Evolutionary conservation across 371 early-diverging fungal species (phyloP).

Genomic region (Cokeromyces recurvatus): DNA sequence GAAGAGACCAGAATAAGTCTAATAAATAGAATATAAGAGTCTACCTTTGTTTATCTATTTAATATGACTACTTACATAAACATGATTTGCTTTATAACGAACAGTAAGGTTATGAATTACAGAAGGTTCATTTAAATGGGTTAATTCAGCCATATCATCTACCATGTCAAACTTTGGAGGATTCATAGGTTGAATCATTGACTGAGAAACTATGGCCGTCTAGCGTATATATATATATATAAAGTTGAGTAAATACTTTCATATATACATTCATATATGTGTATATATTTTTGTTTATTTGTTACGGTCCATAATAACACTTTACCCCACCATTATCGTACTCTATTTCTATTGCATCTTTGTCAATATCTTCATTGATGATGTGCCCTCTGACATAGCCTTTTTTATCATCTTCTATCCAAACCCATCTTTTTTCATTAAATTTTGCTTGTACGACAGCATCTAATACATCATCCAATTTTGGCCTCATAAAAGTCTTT

Average conservation of each 20-base stretch:
- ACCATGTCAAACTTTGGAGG: conserved; percentile 98
- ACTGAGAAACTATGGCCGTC: conserved; percentile 4
- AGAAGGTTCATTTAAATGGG: conserved; percentile 97
- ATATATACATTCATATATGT: no score
- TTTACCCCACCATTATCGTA: conserved; percentile 49
- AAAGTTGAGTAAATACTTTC: no score
- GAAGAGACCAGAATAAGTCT: conserved; percentile 99
- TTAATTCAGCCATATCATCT: conserved; percentile 98
- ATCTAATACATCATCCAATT: conserved; percentile 50
- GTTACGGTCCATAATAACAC: no score
- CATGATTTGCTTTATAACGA: conserved; percentile 86
- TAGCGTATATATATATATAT: no score
- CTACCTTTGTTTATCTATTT: not conserved
- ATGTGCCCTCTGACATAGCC: conserved; percentile 89
- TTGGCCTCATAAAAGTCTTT: conserved; percentile 33
- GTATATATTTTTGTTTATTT: no score
- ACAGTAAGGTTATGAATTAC: conserved; percentile 96
- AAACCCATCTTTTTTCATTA: conserved; percentile 92
- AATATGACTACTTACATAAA: conserved; percentile 71
- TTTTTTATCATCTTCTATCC: conserved; percentile 89
- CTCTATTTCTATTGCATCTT: conserved; percentile 65
- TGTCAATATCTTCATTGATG: conserved; percentile 49
- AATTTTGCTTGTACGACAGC: conserved; percentile 74
- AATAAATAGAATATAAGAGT: conserved; percentile 5
- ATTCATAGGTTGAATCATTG: conserved; percentile 74